phyloP scores from a whole-genome alignment of 2,329 filamentous ascomycete species.

The Scortechinia acanthostroma region DNA sequence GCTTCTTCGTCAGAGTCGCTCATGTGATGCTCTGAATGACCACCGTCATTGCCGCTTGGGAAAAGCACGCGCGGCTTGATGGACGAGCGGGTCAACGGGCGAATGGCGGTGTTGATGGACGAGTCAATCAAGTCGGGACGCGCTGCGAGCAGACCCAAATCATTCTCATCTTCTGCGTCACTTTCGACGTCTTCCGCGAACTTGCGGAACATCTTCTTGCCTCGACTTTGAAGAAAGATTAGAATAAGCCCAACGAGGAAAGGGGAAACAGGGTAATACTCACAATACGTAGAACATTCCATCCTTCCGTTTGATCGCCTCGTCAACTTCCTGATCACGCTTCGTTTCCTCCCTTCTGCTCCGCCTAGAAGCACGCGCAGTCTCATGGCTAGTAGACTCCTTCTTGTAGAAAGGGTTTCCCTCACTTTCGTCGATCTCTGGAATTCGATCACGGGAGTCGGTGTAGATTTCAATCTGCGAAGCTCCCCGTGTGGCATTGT shows the following conservation, averaged over 20 bases:
- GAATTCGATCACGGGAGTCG: constrained; percentile 54
- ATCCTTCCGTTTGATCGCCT: constrained; percentile 40
- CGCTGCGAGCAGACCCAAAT: constrained; percentile 27
- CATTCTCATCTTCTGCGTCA: constrained; percentile 24
- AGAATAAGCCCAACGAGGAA: constrained; percentile 12
- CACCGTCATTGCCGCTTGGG: constrained; percentile 29
- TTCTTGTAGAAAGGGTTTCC: constrained; percentile 45
- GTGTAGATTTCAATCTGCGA: constrained; percentile 48
- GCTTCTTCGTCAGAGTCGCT: not conserved
- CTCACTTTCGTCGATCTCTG: constrained; percentile 36
- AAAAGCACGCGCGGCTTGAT: constrained; percentile 56
- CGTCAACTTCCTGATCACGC: constrained; percentile 32
- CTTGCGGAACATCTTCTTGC: constrained; percentile 50
- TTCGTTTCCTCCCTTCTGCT: constrained; percentile 8
- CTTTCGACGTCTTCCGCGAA: constrained; percentile 33
- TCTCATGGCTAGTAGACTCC: not conserved
- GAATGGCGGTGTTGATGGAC: constrained; percentile 13
- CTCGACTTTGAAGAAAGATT: constrained; percentile 34
- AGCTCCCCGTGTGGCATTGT: constrained; percentile 16
- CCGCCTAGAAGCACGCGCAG: constrained; percentile 3
- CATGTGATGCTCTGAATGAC: constrained; percentile 7
- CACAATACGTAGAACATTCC: constrained; percentile 56
- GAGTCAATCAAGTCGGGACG: constrained; percentile 19
- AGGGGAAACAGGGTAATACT: constrained; percentile 20
- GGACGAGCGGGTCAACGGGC: constrained; percentile 44